Base-by-base conservation (phyloP, 441 rosid genomes). In the Macaranga tanarius region DNA sequence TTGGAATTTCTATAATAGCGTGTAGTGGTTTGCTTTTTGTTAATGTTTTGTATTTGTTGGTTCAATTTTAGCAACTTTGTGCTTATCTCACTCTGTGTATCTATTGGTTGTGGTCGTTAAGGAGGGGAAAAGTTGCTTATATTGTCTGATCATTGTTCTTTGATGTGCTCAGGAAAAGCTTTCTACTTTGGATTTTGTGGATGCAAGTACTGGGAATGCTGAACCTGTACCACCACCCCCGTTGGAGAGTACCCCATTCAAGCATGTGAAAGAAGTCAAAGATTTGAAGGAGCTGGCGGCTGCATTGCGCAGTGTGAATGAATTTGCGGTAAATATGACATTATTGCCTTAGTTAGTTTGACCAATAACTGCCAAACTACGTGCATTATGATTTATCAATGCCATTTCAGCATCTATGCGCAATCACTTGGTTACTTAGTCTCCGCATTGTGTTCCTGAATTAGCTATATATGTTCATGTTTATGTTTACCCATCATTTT, bases 201-300 rank as follows among this genome's bases (percentile, higher is more conserved):
- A 95, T 78, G 83, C 73, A 75, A 76, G 78, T 62, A 1, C 74
- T 42, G 75, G 65, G 62, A 79, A 78, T 80, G 71, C 64, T 51
- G 83, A 82, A 69, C 86, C 92, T 69, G 67, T 74, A 62, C 62
- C 82, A 50, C 90, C 96, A 44, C 83, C 69, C 12, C 69, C 89
- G 19, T 10, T 83, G 26, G 92, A 90, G 79, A 62, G 51, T 42
- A 91, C 90, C 28, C 84, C 95, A 52, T 91, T 91, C 73, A 90
- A 86, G 85, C 73, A 86, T 66, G 90, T 95, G 70, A 86, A 87
- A 80, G 92, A 90, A 58, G 93, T 92, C 61, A 85, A 88, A 77
- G 95, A 89, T 84, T 84, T 92, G 73, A 84, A 92, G 84, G 90
- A 84, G 73, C 64, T 95, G 79, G 97, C 86, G 25, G 84, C 87